Percentiles rank a stretch among this genome's conserved stretches.
phyloP scores from a whole-genome alignment of 2,329 filamentous ascomycete genomes.

The Rugonectria rugulosa region DNA sequence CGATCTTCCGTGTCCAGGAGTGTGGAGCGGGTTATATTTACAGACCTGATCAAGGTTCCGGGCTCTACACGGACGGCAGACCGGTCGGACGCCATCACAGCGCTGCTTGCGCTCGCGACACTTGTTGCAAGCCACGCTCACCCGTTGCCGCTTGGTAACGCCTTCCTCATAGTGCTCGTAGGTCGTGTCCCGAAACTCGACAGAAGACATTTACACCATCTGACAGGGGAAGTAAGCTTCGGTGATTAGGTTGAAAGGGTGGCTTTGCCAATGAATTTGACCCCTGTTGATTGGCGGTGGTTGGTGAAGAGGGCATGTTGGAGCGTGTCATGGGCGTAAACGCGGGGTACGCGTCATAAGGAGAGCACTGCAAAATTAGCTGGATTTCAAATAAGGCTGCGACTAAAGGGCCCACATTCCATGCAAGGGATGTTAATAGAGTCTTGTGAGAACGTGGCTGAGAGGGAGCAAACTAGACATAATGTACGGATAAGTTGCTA shows the following conservation, averaged over 20 bases:
- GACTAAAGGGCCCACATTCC: no score
- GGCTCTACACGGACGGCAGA: conserved; percentile 4
- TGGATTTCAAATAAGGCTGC: no score
- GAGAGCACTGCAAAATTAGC: no score
- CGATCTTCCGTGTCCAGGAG: neutral
- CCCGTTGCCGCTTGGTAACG: conserved; percentile 1
- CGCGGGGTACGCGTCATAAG: neutral
- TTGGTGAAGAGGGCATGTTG: neutral
- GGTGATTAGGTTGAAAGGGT: neutral
- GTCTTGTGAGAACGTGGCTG: no score
- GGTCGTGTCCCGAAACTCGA: neutral
- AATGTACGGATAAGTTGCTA: no score
- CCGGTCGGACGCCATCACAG: conserved; percentile 13
- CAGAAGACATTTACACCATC: neutral
- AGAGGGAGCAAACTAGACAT: no score
- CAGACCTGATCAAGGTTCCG: neutral
- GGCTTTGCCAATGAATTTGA: neutral
- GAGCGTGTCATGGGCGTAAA: neutral
- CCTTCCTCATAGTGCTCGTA: neutral
- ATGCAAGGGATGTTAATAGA: no score
- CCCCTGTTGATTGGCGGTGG: neutral
- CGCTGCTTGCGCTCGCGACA: conserved; percentile 16
- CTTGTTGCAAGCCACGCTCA: conserved; percentile 6
- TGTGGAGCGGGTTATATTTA: neutral
- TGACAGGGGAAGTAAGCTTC: neutral